A percentile compares a stretch with the other conserved stretches of the same genome.
Conservation (phyloP, 257 asterid species). For the Leptodermis oblonga region DNA sequence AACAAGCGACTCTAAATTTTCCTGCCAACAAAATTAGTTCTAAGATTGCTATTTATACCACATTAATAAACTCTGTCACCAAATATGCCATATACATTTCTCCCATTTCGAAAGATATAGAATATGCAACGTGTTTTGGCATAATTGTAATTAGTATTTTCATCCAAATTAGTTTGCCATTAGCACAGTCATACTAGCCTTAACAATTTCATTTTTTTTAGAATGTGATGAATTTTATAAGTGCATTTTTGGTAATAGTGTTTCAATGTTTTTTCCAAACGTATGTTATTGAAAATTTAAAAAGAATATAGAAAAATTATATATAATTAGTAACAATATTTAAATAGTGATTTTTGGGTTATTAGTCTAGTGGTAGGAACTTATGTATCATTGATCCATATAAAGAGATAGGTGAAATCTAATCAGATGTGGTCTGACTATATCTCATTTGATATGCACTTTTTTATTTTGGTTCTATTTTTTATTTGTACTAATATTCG, state of each 20-base stretch:
- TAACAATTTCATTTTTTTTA: conserved; percentile 25
- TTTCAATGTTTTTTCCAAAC: conserved; percentile 43
- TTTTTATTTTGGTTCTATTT: too few species aligned
- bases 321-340: conserved; percentile 22
- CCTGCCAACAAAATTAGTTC: conserved; percentile 31
- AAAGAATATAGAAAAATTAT: conserved; percentile 17
- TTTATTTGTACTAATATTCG: too few species aligned
- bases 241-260: conserved; percentile 34
- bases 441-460: too few species aligned
- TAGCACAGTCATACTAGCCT: conserved; percentile 16
- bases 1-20: conserved; percentile 46
- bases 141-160: conserved; percentile 2
- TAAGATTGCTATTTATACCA: conserved; percentile 43
- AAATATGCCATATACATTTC: conserved; percentile 32
- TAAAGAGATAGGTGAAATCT: conserved; percentile 3
- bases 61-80: conserved; percentile 37
- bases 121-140: not conserved
- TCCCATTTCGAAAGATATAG: conserved; percentile 21
- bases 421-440: too few species aligned
- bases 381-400: conserved; percentile 33
- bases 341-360: conserved; percentile 27
- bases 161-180: conserved; percentile 17
- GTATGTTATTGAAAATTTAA: conserved; percentile 43
- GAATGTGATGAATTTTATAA: conserved; percentile 47
- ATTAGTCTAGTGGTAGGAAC: conserved; percentile 33